Percentiles rank a stretch among this genome's conserved stretches.
These are phyloP conservation scores for Monascus purpureus DNA, from an alignment of 495 filamentous ascomycete species.

Conservation along the genomic window DNA sequence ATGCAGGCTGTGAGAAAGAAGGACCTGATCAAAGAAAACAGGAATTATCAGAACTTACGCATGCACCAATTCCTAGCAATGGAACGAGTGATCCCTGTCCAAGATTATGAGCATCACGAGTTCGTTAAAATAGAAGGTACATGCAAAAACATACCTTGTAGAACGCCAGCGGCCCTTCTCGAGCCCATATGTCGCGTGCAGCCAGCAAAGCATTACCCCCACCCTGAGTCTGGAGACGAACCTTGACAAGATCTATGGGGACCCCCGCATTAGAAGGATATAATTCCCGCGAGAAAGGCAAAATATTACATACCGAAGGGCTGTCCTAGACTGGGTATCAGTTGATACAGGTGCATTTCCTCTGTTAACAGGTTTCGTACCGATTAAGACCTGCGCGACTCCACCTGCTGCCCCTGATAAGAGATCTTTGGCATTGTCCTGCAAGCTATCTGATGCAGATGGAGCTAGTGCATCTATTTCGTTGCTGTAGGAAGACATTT, in stretches of 20 bases:
- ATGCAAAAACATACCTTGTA: no score
- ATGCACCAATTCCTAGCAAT: conserved; percentile 89
- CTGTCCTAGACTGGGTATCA: conserved; percentile 60
- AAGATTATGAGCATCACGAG: no score
- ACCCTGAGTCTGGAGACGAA: conserved; percentile 90
- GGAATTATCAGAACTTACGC: conserved; percentile 37
- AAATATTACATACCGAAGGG: conserved; percentile 53
- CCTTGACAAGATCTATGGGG: conserved; percentile 92
- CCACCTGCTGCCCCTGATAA: conserved; percentile 84
- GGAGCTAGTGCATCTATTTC: no score
- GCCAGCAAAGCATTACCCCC: conserved; percentile 62
- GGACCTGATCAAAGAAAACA: not conserved
- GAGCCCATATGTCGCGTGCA: conserved; percentile 66
- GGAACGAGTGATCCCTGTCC: conserved; percentile 93
- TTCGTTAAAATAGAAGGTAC: no score
- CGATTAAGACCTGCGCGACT: conserved; percentile 85
- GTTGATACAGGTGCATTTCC: conserved; percentile 17
- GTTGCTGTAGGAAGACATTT: no score
- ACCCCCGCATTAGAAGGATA: no score
- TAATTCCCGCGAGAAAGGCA: no score
- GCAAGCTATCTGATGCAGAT: no score
- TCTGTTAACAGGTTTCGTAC: conserved; percentile 47
- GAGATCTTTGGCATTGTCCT: no score
- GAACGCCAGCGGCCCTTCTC: conserved; percentile 77
- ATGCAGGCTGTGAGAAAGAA: no score